Evolutionary conservation across 1,284 basidiomycete genomes (phyloP).

Genomic region (Heterobasidion annosum): DNA sequence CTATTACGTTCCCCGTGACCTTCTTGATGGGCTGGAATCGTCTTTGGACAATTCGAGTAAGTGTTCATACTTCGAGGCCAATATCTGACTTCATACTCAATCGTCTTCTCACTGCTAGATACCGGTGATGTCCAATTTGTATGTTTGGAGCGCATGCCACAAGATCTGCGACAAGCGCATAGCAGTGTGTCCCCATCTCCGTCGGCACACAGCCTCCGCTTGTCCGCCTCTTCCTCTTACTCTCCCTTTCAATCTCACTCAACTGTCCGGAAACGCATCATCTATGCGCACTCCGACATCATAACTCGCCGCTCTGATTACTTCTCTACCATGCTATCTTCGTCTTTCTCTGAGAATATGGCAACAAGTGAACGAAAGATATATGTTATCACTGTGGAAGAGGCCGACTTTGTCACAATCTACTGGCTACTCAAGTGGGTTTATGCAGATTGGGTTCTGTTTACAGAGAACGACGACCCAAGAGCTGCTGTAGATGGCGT

Average conservation of each 20-base stretch:
- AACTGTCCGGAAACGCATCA: constrained; percentile 54
- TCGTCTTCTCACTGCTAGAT: constrained; percentile 16
- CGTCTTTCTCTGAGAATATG: constrained; percentile 57
- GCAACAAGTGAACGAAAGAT: constrained; percentile 44
- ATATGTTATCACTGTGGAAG: constrained; percentile 66
- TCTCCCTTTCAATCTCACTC: constrained; percentile 32
- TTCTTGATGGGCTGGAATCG: constrained; percentile 52
- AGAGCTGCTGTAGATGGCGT: constrained; percentile 52
- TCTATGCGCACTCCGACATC: constrained; percentile 79
- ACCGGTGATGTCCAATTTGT: constrained; percentile 58
- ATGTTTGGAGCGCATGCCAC: constrained; percentile 51
- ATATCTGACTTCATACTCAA: constrained; percentile 7
- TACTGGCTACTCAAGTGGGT: constrained; percentile 81
- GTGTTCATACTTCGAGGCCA: constrained; percentile 14
- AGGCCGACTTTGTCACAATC: constrained; percentile 75
- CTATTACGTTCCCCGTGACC: constrained; percentile 53
- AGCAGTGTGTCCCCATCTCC: constrained; percentile 13
- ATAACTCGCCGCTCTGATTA: constrained; percentile 69
- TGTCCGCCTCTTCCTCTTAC: constrained; percentile 29
- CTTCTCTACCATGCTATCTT: constrained; percentile 71
- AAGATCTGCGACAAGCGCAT: constrained; percentile 15
- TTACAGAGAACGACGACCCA: constrained; percentile 58
- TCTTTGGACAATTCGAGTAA: constrained; percentile 57
- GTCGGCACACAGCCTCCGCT: constrained; percentile 16
- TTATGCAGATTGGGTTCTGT: constrained; percentile 69